A percentile compares a stretch with the other conserved stretches of the same genome.
Evolutionary conservation across 345 rosid species (phyloP).

Genomic region (Bruguiera sexangula): DNA sequence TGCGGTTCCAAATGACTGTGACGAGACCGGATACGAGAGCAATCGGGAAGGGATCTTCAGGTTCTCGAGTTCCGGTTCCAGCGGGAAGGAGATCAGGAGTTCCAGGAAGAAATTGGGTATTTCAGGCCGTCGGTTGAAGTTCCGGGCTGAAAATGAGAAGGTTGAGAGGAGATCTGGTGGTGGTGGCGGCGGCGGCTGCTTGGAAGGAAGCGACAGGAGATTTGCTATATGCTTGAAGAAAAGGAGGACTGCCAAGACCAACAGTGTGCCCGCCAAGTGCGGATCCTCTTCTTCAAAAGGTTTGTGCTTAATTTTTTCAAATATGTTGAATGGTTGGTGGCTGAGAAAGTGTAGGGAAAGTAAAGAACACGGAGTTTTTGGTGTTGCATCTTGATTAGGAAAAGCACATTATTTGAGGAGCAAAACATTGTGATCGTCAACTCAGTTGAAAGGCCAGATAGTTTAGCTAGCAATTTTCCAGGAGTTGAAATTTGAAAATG

Average conservation of each 20-base stretch:
- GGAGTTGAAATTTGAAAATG: too few relatives aligned
- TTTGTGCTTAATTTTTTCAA: conserved; percentile 37
- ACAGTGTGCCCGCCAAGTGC: conserved; percentile 35
- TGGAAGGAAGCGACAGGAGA: conserved; percentile 35
- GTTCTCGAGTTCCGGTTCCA: conserved; percentile 65
- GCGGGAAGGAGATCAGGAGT: conserved; percentile 19
- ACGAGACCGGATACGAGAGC: conserved; percentile 20
- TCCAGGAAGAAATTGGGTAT: conserved; percentile 30
- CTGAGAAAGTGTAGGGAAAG: too few relatives aligned
- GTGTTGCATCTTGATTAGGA: too few relatives aligned
- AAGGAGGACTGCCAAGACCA: conserved; percentile 49
- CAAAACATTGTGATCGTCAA: too few relatives aligned
- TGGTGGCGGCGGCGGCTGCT: neutral
- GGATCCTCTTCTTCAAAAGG: conserved; percentile 47
- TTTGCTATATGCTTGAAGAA: conserved; percentile 53
- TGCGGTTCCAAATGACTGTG: conserved; percentile 19
- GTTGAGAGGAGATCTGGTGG: conserved; percentile 26
- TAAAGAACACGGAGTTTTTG: too few relatives aligned
- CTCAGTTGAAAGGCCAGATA: too few relatives aligned
- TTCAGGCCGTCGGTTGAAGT: conserved; percentile 29
- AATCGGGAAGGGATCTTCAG: conserved; percentile 48
- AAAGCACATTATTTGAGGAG: too few relatives aligned
- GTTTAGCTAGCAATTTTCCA: too few relatives aligned
- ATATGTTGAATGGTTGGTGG: conserved; percentile 36
- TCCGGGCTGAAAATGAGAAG: conserved; percentile 5